Conservation (phyloP, 2,329 filamentous ascomycete genomes). For the Alternaria gaisen region DNA sequence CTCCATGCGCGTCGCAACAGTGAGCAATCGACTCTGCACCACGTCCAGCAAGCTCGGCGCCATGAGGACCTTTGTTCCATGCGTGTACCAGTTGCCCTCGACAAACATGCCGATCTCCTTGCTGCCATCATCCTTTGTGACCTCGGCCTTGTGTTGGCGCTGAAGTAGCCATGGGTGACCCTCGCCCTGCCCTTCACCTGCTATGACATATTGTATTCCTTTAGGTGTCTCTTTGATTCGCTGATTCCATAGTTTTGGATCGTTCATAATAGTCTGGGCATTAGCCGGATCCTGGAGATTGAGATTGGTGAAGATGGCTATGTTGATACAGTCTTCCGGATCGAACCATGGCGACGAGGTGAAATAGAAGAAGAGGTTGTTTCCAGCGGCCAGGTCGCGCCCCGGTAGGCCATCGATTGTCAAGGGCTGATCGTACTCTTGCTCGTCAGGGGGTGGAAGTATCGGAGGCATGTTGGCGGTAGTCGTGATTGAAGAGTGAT, state of each 20-base stretch:
- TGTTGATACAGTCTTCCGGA: slow-evolving; percentile 66
- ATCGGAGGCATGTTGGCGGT: slow-evolving; percentile 37
- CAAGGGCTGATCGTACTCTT: slow-evolving; percentile 38
- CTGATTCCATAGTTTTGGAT: slow-evolving; percentile 65
- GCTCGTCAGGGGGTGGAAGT: slow-evolving; percentile 45
- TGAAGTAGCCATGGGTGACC: slow-evolving; percentile 68
- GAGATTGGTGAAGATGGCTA: slow-evolving; percentile 62
- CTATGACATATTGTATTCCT: slow-evolving; percentile 68
- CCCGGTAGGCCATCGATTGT: slow-evolving; percentile 31
- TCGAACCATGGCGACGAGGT: slow-evolving; percentile 71
- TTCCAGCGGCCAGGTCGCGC: slow-evolving; percentile 36
- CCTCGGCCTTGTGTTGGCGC: slow-evolving; percentile 58
- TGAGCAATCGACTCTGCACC: slow-evolving; percentile 64
- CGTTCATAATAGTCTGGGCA: slow-evolving; percentile 59
- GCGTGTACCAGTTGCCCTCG: slow-evolving; percentile 67
- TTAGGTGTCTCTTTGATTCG: slow-evolving; percentile 59
- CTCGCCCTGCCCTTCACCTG: slow-evolving; percentile 63
- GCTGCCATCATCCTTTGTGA: slow-evolving; percentile 45
- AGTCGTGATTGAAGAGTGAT: slow-evolving; percentile 5
- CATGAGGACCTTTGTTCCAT: slow-evolving; percentile 69
- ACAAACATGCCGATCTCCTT: slow-evolving; percentile 59
- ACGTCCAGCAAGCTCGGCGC: slow-evolving; percentile 68
- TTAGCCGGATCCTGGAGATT: slow-evolving; percentile 56
- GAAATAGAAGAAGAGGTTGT: slow-evolving; percentile 67
- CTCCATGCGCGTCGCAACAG: slow-evolving; percentile 64